Evolutionary conservation across 768 basidiomycete species (phyloP), one percentile per base, ranked within the genome.

Genomic region (Cubamyces sp.): DNA sequence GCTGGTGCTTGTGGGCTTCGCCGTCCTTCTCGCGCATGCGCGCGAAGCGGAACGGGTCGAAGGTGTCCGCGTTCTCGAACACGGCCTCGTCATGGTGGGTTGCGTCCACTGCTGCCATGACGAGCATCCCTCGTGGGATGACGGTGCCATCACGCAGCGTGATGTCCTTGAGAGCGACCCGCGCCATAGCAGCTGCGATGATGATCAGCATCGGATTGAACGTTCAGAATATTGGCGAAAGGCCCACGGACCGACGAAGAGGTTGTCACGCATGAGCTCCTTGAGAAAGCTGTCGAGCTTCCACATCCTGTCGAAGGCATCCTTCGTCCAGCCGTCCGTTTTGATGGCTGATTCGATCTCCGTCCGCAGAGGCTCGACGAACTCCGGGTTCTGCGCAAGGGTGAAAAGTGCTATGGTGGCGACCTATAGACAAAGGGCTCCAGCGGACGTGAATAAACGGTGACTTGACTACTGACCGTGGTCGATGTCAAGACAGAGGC

Each of bases 41-140:
- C 0, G 75, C 69, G 64, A 83, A 86, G 2, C 84, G 81, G 70
- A 82, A 83, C 0, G 79, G 79, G 40, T 83, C 75, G 61, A 87
- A 76, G 6, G n/a, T 54, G 12, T 53, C n/a, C 0, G 73, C 56
- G 40, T 74, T 56, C 8, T 58, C 19, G 55, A 72, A 76, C 30
- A 42, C 42, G 1, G 64, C 54, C n/a, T 64, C 70, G 39, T 75
- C 73, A 0, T 54, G 23, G 48, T 76, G 74, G 18, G 61, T 64
- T 3, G 64, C 30, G 5, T 25, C 14, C 7, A 56, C 21, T 1
- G 70, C 63, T 1, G 59, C 66, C 19, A 57, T 54, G 30, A 76
- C 37, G 37, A 69, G 15, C 0, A 59, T 66, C 1, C 71, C 71
- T 6, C 56, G 43, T 43, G 70, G 73, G 37, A 75, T 26, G 50